These are phyloP conservation scores for Eutrema yunnanense DNA, from an alignment of 345 rosid genomes.

Conservation along the genomic window DNA sequence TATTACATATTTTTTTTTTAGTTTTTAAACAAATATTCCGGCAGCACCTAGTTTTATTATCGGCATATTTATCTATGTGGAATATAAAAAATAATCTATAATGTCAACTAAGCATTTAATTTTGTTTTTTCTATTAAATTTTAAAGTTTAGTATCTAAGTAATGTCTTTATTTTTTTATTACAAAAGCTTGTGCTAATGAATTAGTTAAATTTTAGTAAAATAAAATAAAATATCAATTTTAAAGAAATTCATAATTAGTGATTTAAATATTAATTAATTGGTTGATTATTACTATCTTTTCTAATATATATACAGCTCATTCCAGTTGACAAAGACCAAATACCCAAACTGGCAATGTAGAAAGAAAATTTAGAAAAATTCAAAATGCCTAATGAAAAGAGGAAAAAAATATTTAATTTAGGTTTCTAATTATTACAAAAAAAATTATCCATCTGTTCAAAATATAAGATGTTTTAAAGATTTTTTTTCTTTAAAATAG, in stretches of 20 bases:
- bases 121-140: not conserved
- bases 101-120: not conserved
- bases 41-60: not conserved
- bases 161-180: not conserved
- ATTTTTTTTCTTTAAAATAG: too few relatives aligned
- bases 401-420: not conserved
- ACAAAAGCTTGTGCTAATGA: not conserved
- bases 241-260: not conserved
- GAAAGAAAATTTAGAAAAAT: not conserved
- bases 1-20: not conserved
- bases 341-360: not conserved
- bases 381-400: too few relatives aligned
- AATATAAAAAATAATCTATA: not conserved
- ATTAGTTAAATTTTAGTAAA: not conserved
- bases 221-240: not conserved
- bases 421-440: too few relatives aligned
- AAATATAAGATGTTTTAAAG: too few relatives aligned
- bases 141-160: not conserved
- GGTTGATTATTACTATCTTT: not conserved
- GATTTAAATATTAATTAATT: not conserved
- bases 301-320: not conserved
- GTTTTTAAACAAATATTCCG: too few relatives aligned
- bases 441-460: too few relatives aligned
- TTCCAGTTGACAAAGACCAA: not conserved
- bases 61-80: not conserved